These are phyloP conservation scores for Kwoniella shivajii DNA, from an alignment of 1,284 basidiomycete species.

Conservation along the genomic window DNA sequence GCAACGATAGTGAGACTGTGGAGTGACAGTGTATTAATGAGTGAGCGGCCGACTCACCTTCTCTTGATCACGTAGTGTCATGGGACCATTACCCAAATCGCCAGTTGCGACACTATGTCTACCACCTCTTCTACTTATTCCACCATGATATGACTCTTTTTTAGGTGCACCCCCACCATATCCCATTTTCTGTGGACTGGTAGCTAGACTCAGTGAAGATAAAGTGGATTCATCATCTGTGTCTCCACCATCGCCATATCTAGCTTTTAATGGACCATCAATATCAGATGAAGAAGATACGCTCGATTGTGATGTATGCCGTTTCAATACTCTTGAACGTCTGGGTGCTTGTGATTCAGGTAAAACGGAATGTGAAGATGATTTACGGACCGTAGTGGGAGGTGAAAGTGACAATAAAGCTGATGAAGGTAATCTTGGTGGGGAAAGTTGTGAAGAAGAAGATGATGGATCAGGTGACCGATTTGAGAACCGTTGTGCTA, in stretches of 20 bases:
- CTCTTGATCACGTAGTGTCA: conserved; percentile 90
- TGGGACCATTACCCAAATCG: conserved; percentile 33
- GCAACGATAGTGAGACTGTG: neutral
- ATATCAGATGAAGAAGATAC: conserved; percentile 21
- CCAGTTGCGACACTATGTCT: conserved; percentile 48
- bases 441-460: conserved; percentile 22
- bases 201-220: conserved; percentile 28
- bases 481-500: neutral
- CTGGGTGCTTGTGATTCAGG: conserved; percentile 33
- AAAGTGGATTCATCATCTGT: conserved; percentile 36
- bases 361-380: conserved; percentile 35
- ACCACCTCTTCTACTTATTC: conserved; percentile 42
- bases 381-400: conserved; percentile 38
- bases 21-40: neutral
- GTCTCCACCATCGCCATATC: conserved; percentile 24
- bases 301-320: conserved; percentile 16
- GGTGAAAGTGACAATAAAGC: conserved; percentile 39
- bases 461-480: conserved; percentile 31
- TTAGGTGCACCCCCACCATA: conserved; percentile 7
- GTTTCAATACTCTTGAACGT: conserved; percentile 29
- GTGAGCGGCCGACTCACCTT: conserved; percentile 63
- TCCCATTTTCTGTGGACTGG: conserved; percentile 24
- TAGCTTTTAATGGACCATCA: conserved; percentile 25
- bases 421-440: conserved; percentile 25
- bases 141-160: conserved; percentile 24